Evolutionary conservation across 2,329 filamentous ascomycete genomes (phyloP).

Genomic region (Bipolaris gigantea): DNA sequence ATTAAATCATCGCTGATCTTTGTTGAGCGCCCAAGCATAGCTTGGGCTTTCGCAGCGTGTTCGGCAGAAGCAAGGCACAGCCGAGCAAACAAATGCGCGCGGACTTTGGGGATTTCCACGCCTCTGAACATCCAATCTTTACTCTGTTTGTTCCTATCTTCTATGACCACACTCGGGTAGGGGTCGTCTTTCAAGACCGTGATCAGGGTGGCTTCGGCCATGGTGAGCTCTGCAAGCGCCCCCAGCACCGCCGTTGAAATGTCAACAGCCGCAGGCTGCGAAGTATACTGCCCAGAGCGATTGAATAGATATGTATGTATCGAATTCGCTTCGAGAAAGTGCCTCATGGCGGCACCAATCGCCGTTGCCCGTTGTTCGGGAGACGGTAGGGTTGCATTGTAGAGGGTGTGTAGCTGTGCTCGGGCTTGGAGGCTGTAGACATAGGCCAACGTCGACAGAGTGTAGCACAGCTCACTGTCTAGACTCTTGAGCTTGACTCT

Average conservation of each 20-base stretch:
- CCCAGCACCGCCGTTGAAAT: constrained; percentile 49
- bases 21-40: constrained; percentile 50
- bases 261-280: constrained; percentile 44
- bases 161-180: constrained; percentile 79
- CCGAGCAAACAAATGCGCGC: constrained; percentile 83
- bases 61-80: constrained; percentile 86
- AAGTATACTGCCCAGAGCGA: constrained; percentile 51
- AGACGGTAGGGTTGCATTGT: constrained; percentile 59
- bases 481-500: constrained; percentile 73
- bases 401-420: constrained; percentile 70
- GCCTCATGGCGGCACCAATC: constrained; percentile 73
- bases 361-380: constrained; percentile 68
- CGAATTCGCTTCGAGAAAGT: constrained; percentile 75
- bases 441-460: constrained; percentile 74
- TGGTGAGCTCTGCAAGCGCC: constrained; percentile 62
- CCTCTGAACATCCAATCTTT: constrained; percentile 97
- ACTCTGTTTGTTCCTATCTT: constrained; percentile 78
- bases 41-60: constrained; percentile 74
- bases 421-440: constrained; percentile 73
- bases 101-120: constrained; percentile 83
- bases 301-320: constrained; percentile 73
- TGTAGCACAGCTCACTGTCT: constrained; percentile 81
- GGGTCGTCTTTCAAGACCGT: constrained; percentile 94
- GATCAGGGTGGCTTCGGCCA: constrained; percentile 86
- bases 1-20: constrained; percentile 66